These are phyloP conservation scores for Nannochloris sp. DNA, from an alignment of 139 green algal species.

Conservation along the genomic window DNA sequence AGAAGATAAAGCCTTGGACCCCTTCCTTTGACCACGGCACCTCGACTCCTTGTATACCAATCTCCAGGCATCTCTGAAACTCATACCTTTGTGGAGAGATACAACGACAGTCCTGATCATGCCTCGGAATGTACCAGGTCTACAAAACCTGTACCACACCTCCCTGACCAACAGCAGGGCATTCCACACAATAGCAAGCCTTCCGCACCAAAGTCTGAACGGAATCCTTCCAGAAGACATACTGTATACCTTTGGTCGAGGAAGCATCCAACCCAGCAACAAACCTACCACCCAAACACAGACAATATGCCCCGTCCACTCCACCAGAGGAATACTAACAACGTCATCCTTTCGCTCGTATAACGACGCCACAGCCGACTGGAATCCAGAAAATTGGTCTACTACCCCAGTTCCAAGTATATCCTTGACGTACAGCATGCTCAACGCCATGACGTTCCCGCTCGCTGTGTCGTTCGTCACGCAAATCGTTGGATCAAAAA, in stretches of 20 bases:
- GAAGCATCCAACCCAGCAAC: not conserved
- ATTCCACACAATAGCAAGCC: slow-evolving; percentile 13
- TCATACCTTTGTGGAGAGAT: slow-evolving; percentile 6
- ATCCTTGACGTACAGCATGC: no score
- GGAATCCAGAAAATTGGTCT: no score
- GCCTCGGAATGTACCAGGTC: slow-evolving; percentile 51
- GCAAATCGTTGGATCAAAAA: no score
- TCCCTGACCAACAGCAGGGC: slow-evolving; percentile 39
- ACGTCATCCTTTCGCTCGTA: not conserved
- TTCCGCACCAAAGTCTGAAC: slow-evolving; percentile 6
- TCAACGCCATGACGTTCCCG: no score
- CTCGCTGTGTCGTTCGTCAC: no score
- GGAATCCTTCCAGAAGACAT: not conserved
- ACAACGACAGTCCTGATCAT: slow-evolving; percentile 30
- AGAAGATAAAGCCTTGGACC: no score
- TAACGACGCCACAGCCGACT: no score
- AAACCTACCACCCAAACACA: not conserved
- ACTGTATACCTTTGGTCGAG: not conserved
- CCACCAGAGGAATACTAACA: not conserved
- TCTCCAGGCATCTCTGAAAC: not conserved
- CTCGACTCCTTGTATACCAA: not conserved
- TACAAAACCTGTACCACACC: slow-evolving; percentile 52
- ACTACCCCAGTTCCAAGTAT: no score
- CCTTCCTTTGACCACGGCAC: no score
- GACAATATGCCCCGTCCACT: not conserved